These are phyloP conservation scores for Shiraia sp. DNA, from an alignment of 2,329 filamentous ascomycete genomes.

Conservation along the genomic window DNA sequence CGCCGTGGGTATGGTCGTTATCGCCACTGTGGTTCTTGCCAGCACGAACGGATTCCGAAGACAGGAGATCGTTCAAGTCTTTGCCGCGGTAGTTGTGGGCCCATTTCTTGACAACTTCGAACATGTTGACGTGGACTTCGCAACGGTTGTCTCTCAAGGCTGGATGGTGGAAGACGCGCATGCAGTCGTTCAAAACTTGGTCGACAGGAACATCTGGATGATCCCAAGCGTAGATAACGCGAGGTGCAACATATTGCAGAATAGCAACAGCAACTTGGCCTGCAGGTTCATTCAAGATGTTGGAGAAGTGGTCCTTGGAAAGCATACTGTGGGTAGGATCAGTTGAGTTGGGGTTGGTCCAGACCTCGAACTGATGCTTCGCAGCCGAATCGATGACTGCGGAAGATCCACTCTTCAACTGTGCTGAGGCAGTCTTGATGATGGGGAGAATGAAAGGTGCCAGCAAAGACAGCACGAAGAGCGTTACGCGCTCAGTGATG, in stretches of 20 bases:
- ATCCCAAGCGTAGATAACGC: constrained; percentile 91
- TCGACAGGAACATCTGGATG: constrained; percentile 80
- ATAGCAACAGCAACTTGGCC: constrained; percentile 59
- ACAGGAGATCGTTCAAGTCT: constrained; percentile 74
- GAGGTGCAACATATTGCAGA: constrained; percentile 83
- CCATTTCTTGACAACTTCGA: constrained; percentile 81
- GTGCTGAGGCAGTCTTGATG: constrained; percentile 82
- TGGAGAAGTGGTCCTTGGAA: constrained; percentile 57
- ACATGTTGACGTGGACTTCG: constrained; percentile 89
- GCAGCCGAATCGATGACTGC: constrained; percentile 61
- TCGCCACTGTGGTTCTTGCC: constrained; percentile 73
- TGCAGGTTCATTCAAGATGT: constrained; percentile 55
- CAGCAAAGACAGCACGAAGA: constrained; percentile 88
- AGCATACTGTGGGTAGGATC: constrained; percentile 58
- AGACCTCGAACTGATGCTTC: constrained; percentile 56
- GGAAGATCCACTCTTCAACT: constrained; percentile 83
- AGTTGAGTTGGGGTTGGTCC: constrained; percentile 51
- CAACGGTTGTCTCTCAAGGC: constrained; percentile 73
- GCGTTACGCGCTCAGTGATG: constrained; percentile 87
- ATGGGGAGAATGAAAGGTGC: constrained; percentile 91
- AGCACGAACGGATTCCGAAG: constrained; percentile 77
- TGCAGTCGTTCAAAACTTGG: constrained; percentile 79
- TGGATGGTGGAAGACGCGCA: constrained; percentile 88
- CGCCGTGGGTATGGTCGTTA: constrained; percentile 38
- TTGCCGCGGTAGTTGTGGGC: constrained; percentile 68